Percentiles rank a stretch among this genome's conserved stretches.
These are phyloP conservation scores for Cenchrus fungigraminus DNA, from an alignment of 176 grass and related monocot species.

Conservation along the genomic window DNA sequence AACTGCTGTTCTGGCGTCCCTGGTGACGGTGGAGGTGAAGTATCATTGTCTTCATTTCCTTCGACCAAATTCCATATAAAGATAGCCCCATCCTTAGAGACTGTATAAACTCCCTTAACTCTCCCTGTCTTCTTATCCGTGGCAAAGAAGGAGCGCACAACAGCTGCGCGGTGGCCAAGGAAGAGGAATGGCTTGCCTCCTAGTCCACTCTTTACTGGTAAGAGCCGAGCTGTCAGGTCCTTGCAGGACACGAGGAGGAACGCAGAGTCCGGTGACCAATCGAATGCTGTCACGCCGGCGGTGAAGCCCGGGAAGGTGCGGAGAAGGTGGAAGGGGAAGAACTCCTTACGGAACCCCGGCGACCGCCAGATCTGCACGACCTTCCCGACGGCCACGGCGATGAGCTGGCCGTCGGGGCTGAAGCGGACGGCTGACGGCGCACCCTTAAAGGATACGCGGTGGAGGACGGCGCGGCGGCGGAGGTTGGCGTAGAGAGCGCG, in stretches of 20 bases:
- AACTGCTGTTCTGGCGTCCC: slow-evolving; percentile 58
- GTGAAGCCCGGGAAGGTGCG: slow-evolving; percentile 73
- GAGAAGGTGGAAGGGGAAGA: slow-evolving; percentile 93
- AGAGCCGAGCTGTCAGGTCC: slow-evolving; percentile 74
- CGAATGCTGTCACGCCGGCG: slow-evolving; percentile 72
- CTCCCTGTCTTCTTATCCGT: slow-evolving; percentile 70
- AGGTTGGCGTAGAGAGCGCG: slow-evolving; percentile 80
- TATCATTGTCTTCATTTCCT: slow-evolving; percentile 43
- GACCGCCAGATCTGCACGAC: slow-evolving; percentile 95
- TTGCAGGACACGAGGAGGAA: slow-evolving; percentile 85
- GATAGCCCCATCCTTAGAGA: slow-evolving; percentile 88
- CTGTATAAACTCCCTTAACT: slow-evolving; percentile 63
- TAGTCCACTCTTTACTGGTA: slow-evolving; percentile 59
- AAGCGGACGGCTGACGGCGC: slow-evolving; percentile 64
- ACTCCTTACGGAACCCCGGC: slow-evolving; percentile 82
- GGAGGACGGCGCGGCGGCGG: slow-evolving; percentile 69
- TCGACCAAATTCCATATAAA: slow-evolving; percentile 83
- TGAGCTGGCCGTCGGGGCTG: slow-evolving; percentile 74
- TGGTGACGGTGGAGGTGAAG: slow-evolving; percentile 53
- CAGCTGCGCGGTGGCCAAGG: slow-evolving; percentile 70
- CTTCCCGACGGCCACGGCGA: slow-evolving; percentile 81
- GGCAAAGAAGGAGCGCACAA: slow-evolving; percentile 74
- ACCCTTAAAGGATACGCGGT: slow-evolving; percentile 78
- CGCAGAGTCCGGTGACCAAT: slow-evolving; percentile 91
- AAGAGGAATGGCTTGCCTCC: slow-evolving; percentile 75